phyloP scores from a whole-genome alignment of 1,284 basidiomycete species.

The Boletus semigastroideus region DNA sequence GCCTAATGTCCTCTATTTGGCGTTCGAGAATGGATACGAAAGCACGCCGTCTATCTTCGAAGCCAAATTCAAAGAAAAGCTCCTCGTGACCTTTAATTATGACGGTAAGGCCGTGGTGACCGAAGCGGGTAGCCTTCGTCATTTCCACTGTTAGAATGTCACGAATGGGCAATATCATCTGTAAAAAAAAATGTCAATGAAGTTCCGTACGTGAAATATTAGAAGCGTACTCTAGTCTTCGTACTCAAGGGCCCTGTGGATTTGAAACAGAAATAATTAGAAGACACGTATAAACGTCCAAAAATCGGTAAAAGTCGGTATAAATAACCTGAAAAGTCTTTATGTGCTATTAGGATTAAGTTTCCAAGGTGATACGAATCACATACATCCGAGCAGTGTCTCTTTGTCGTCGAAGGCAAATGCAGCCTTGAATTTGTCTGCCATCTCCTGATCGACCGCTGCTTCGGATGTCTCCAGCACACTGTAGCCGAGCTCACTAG shows the following conservation, averaged over 20 bases:
- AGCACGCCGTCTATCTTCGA: conserved; percentile 72
- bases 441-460: conserved; percentile 60
- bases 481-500: conserved; percentile 70
- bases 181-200: conserved; percentile 10
- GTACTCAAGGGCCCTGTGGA: conserved; percentile 73
- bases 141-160: conserved; percentile 86
- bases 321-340: conserved; percentile 83
- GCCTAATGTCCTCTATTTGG: conserved; percentile 75
- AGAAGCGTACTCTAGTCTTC: conserved; percentile 68
- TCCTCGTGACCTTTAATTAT: conserved; percentile 96
- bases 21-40: conserved; percentile 75
- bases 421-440: conserved; percentile 72
- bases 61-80: conserved; percentile 91
- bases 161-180: conserved; percentile 93
- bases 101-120: conserved; percentile 84
- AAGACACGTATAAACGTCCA: conserved; percentile 85
- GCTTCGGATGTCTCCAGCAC: conserved; percentile 67
- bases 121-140: conserved; percentile 86
- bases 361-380: conserved; percentile 4
- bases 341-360: conserved; percentile 8
- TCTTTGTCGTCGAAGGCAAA: conserved; percentile 90
- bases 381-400: conserved; percentile 80
- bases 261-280: conserved; percentile 88
- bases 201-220: conserved; percentile 6
- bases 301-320: conserved; percentile 84